Base-by-base conservation (phyloP, 306 rosid species). In the Acacia confusa region DNA sequence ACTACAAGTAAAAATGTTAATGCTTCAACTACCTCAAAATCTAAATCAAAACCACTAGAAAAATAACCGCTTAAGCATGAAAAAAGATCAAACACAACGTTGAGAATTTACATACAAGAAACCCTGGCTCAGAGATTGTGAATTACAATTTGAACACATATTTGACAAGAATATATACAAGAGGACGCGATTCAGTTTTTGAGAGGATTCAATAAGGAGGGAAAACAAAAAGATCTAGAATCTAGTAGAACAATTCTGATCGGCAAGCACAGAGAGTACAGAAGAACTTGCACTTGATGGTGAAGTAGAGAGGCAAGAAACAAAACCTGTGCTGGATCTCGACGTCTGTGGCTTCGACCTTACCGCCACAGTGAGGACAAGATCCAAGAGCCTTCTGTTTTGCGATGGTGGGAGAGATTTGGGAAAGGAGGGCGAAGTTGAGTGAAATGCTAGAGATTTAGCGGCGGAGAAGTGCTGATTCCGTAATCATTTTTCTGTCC, bases 341-440 rank as follows among this genome's bases (percentile, higher is more conserved):
- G 2, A 93, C 94, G 44, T 93, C 98, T 79, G 82, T 76, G 76
- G 91, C 96, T 77, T 88, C 83, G 47, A 92, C 99, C 70, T 95
- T 95, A 28, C 96, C 99, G 10, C 87, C 86, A 71, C n/a, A 95
- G 85, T 82, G 63, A 75, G 99, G 97, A 44, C 99, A 95, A 0
- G 91, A n/a, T n/a, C n/a, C n/a, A n/a, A n/a, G n/a, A n/a, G n/a
- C n/a, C n/a, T n/a, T n/a, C n/a, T n/a, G n/a, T n/a, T n/a, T n/a
- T n/a, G n/a, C n/a, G n/a, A n/a, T n/a, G n/a, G n/a, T n/a, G n/a
- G n/a, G n/a, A n/a, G n/a, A n/a, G n/a, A n/a, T n/a, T n/a, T n/a
- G n/a, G n/a, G n/a, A n/a, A n/a, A n/a, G n/a, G n/a, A n/a, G n/a
- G n/a, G n/a, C n/a, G n/a, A n/a, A n/a, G n/a, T n/a, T n/a, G n/a